Evolutionary conservation across 2,329 filamentous ascomycete species (phyloP).

Genomic region (Fusarium goolgardi): DNA sequence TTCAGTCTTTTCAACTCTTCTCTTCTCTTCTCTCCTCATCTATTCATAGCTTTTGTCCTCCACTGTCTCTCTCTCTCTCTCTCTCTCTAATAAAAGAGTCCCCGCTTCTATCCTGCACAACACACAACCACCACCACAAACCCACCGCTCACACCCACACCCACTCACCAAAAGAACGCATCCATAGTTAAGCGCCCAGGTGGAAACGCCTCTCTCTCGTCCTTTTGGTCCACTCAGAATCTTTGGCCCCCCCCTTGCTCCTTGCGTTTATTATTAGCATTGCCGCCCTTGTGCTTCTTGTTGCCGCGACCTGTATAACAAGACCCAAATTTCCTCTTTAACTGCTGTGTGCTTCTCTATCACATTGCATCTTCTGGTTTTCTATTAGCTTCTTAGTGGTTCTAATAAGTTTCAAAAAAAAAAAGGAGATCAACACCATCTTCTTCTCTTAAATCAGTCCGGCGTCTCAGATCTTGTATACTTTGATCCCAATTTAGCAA

Average conservation of each 20-base stretch:
- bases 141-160: slow-evolving; percentile 17
- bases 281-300: slow-evolving; percentile 38
- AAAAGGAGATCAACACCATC: slow-evolving; percentile 38
- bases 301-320: slow-evolving; percentile 41
- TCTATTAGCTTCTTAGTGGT: slow-evolving; percentile 31
- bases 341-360: neutral
- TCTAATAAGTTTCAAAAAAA: neutral
- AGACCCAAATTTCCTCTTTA: slow-evolving; percentile 10
- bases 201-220: slow-evolving; percentile 34
- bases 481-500: neutral
- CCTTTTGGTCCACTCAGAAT: slow-evolving; percentile 31
- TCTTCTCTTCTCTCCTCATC: slow-evolving; percentile 4
- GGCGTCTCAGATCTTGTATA: slow-evolving; percentile 31
- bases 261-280: slow-evolving; percentile 48
- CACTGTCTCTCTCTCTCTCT: slow-evolving; percentile 1
- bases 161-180: slow-evolving; percentile 15
- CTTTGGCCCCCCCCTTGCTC: slow-evolving; percentile 20
- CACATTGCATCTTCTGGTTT: slow-evolving; percentile 14
- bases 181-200: slow-evolving; percentile 44
- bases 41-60: slow-evolving; percentile 5
- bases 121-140: slow-evolving; percentile 15
- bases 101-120: slow-evolving; percentile 31
- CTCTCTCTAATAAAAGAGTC: slow-evolving; percentile 7
- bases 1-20: neutral
- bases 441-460: slow-evolving; percentile 22